Base-by-base conservation (phyloP, 805 yeast genomes). In the Kodamaea sagamina region DNA sequence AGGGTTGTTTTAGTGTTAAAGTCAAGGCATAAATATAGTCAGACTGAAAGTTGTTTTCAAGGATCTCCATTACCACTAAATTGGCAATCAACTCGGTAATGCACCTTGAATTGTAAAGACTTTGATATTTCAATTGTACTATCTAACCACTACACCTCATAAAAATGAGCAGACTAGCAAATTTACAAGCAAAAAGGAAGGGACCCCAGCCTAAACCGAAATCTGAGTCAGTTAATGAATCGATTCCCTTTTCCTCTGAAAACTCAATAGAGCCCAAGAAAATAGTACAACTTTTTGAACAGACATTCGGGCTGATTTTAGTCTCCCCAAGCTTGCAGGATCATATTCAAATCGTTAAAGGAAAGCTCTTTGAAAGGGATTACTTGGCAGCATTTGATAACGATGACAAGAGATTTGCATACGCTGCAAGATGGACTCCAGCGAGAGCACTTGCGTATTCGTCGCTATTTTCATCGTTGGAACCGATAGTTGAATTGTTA, bases 351-450 rank as follows among this genome's bases (percentile, higher is more conserved):
- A 49, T 54, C 1, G 95, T 89, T 17, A 89, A 89, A 54, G 73
- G 81, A 1, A 78, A 79, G 44, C 67, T 89, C 13, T 89, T 68
- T 59, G 77, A 86, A 40, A 66, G 96, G 51, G 81, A 88, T 47
- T 89, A 87, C 57, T 44, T 72, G 4, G 65, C 68, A 8, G 96
- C 96, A 0, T 89, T 89, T 59, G 77, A 77, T 43, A 63, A 67
- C 39, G 81, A 76, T 40, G 74, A 68, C 36, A 82, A 84, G 51
- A 70, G 95, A 41, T 76, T 75, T 48, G 96, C 95, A 0, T 89
- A 89, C 55, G 86, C 82, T 13, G 77, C 83, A 15, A 68, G 97
- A 51, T 89, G 97, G 97, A 76, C 93, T 0, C 90, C 96, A 0
- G 79, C 93, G 0, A 68, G 96, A 43, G 82, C 95, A 0, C 67